Base-by-base conservation (phyloP, 257 asterid species). In the Ehretia macrophylla region DNA sequence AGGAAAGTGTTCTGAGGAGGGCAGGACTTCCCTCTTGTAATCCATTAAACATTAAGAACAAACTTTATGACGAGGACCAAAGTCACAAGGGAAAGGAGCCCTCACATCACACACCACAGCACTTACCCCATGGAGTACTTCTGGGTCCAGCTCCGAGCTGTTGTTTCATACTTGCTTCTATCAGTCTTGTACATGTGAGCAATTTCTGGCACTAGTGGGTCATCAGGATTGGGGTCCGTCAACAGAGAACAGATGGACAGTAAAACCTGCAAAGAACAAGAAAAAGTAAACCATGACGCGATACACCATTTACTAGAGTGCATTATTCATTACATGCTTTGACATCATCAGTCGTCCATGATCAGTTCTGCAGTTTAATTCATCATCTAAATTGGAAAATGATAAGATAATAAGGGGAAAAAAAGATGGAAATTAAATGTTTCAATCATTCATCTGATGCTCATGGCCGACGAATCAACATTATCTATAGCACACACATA, bases 161-260 rank as follows among this genome's bases (percentile, higher is more conserved):
- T 75, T 38, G 77, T 62, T 55, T 75, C 80, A 6, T 75, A 75
- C 74, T 58, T 70, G 71, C 62, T 58, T 66, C 66, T 52, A 21
- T 75, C 74, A 14, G 80, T 75, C 59, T 75, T 75, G 70, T 70
- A 75, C 80, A 75, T 70, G 32, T 75, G 80, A 39, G 74, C 80
- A 46, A 70, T 75, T 62, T 75, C 80, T 5, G 80, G 77, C 44
- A 75, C 80, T n/a, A 75, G 61, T 16, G 80, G 74, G 39, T 75
- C 80, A 63, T 75, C 80, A 14, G 80, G 80, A 59, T 75, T 70
- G 17, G 80, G 80, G 50, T 75, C 80, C 1, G 80, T 75, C 20
- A 75, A 65, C 42, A 70, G 73, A 53, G 80, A 62, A 67, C 77
- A 62, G 63, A 75, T 62, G 11, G 77, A 75, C 38, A 75, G 73